Evolutionary conservation across 2,329 filamentous ascomycete species (phyloP), one percentile per base, ranked within the genome.

Genomic region (Colletotrichum higginsianum): DNA sequence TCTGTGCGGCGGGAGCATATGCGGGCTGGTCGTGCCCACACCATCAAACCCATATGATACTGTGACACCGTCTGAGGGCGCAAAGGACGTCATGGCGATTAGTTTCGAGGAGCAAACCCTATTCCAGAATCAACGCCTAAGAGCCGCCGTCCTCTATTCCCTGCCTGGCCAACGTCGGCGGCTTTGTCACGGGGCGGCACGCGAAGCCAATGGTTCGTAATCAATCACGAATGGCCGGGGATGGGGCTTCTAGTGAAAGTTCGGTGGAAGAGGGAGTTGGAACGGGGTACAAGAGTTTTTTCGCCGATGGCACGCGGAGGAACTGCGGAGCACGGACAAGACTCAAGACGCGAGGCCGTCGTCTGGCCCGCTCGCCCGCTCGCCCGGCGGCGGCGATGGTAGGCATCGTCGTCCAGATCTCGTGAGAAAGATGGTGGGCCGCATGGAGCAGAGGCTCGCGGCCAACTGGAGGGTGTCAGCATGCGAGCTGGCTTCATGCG

Each of bases 11-110:
- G 46, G 65, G 52, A 68, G 53, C 68, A 60, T 11, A 35, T 68
- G 65, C 65, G 60, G 58, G 23, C 15, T 44, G 53, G 40, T 68
- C 18, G 46, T 49, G 69, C 52, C 53, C 66, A 60, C 66, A 60
- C 40, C 53, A 60, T 68, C 65, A 71, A 71, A 71, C 69, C 69
- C 58, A 55, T 71, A 65, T 71, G 65, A 71, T 71, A 71, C 65
- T 35, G 30, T 60, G 65, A 60, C 69, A 71, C 65, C 52, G 53
- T 55, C 65, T 42, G 38, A 69, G 69, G 47, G 69, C 64, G 53
- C 23, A 58, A 58, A 55, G 23, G 40, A 53, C 52, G 58, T 71
- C 69, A 68, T 58, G 58, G 68, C 65, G 58, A 46, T 12, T 61
- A 67, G 65, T 71, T 71, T 71, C 69, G 69, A 60, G 58, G 21